Base-by-base conservation (phyloP, 306 rosid genomes). In the Lablab purpureus region DNA sequence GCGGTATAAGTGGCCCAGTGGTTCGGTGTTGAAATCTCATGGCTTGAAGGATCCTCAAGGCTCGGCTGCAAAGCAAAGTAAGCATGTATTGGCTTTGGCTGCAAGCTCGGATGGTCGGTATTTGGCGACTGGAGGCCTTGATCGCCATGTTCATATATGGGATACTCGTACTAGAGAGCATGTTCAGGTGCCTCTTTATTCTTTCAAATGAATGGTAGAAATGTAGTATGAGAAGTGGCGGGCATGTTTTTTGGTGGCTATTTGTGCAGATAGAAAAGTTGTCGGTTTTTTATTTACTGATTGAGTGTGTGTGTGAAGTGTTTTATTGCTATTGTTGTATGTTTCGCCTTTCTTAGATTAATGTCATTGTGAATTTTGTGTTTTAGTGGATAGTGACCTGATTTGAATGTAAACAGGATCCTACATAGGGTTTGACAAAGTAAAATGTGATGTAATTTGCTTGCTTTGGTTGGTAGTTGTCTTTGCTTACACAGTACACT, bases 91-190 rank as follows among this genome's bases (percentile, higher is more conserved):
- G 71, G 86, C 99, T 50, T 87, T 95, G 85, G 93, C 94, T 18
- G 90, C 85, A 49, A 95, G 98, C 75, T 91, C 99, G 1, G 99
- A 95, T 78, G 92, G 97, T 59, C 90, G 96, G 41, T 95, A 93
- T 87, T 90, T 95, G 85, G 90, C 97, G 1, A 89, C 91, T 22
- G 99, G 98, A 11, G 99, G 99, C 25, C 87, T 90, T 51, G 99
- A 95, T 75, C 93, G 97, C n/a, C 99, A 95, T 82, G 69, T 95
- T 83, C 99, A 95, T 91, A 67, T 95, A 71, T 95, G 99, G 99
- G 99, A 95, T 85, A 89, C 93, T 8, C 93, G 99, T 45, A 87
- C 97, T 37, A 78, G 93, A 71, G 93, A 89, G 77, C 98, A 95
- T 90, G 69, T 95, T 83, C 93, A 90, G 99, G 99, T 95, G 63